Evolutionary conservation across 2,329 filamentous ascomycete genomes (phyloP), one percentile per base, ranked within the genome.

Genomic region (Sarocladium strictum): DNA sequence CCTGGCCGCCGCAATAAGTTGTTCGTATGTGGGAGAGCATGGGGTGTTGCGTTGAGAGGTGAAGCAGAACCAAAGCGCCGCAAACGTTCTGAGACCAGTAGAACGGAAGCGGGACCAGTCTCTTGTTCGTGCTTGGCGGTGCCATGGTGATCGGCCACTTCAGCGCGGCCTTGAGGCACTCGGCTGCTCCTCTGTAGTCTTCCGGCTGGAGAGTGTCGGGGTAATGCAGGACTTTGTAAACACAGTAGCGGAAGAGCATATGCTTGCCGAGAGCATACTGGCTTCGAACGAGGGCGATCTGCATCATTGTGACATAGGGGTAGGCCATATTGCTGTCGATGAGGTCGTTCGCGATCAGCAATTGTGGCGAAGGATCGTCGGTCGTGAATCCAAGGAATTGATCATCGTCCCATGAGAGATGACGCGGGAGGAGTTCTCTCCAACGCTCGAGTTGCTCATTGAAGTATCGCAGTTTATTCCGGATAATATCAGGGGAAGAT

Each of bases 11-110:
- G 58, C 76, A 78, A 35, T 79, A 63, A 14, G 74, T 72, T 14
- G 71, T 67, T 38, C 78, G 72, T 55, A 85, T 79, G 21, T 72
- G 67, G 23, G 67, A 61, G 37, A 86, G 62, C 55, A 79, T 74
- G 1, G 73, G 72, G 43, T 80, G 76, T 55, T 78, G 76, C 17
- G 70, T 71, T 12, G 77, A 78, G 58, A 84, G 69, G 41, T 81
- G 76, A 33, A 85, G 62, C 17, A 85, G 69, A 45, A 85, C 61
- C 23, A 86, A 67, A 23, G 84, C 77, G 3, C 78, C 78, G 43
- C 85, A 71, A 40, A 85, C 72, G 57, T 83, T 83, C 59, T 85
- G 81, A 9, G 80, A 81, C 77, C 82, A 85, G 54, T 81, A 80
- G 62, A 83, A 85, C 1, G 80, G 61, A 55, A 78, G 77, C 1